Evolutionary conservation across 1,284 basidiomycete genomes (phyloP), one percentile per base, ranked within the genome.

Genomic region (Athelia psychrophila): DNA sequence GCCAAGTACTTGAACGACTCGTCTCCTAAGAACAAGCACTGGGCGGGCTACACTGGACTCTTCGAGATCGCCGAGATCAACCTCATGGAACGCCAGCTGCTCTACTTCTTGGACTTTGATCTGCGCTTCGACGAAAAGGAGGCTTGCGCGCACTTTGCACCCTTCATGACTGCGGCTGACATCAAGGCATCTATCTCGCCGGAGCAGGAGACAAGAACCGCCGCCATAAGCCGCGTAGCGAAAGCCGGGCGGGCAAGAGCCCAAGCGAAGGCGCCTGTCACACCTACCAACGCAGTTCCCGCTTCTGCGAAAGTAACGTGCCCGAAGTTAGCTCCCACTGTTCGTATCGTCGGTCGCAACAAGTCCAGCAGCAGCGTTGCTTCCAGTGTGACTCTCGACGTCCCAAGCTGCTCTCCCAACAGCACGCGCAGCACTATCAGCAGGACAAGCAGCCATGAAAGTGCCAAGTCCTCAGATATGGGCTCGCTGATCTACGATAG

Each of bases 1-100:
- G 91, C 95, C 60, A 99, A 99, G 75, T 98, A 98, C 72, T 83
- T 98, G 64, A 98, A 99, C 73, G 95, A 98, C 74, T 93, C 92
- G 25, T 88, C 88, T 40, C 92, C 92, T 15, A 98, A 96, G 79
- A 98, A 98, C 77, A 84, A 86, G 71, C 93, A 98, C 76, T 98
- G 95, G 95, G 80, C 84, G 51, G 67, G 72, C 51, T 93, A 95
- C 69, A 91, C 87, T 19, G 74, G 78, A 55, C 83, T 95, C 67
- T 91, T 89, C 66, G 78, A 84, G 60, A 71, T 83, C 49, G 69
- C 74, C n/a, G 88, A 91, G 71, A 84, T 98, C 71, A 98, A 96
- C 72, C 78, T 95, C 59, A 98, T 98, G 95, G 95, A 98, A 77
- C 91, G 88, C 73, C 94, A 98, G 71, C 80, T 97, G 27, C 80